Base-by-base conservation (phyloP, 2,329 filamentous ascomycete species). In the Pleurostoma richardsiae region DNA sequence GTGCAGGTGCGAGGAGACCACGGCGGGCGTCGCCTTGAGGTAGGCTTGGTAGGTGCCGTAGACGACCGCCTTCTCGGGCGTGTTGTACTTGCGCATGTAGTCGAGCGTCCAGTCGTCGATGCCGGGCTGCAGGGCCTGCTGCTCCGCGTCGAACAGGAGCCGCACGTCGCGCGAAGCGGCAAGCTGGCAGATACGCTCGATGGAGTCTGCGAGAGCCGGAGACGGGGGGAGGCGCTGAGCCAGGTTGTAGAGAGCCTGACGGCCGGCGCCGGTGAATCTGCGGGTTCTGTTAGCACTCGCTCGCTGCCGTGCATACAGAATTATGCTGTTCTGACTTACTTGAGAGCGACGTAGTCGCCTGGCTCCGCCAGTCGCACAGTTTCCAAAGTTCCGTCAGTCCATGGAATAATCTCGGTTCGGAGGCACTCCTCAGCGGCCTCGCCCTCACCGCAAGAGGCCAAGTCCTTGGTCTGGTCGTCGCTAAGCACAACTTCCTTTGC, bases 101-200 rank as follows among this genome's bases (percentile, higher is more conserved):
- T 77, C 69, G 43, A 94, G 66, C 4, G 85, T 88, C 86, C 90
- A 92, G 55, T 81, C 77, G 61, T 94, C 85, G 51, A 95, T 92
- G 6, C 89, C 89, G 5, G 77, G 71, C 67, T 95, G 88, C 30
- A 94, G 77, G 46, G 80, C 77, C 47, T 85, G 83, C 64, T 95
- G 89, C 67, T 96, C 91, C 2, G 90, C 91, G 52, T 95, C 89
- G 52, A 95, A 89, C 3, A 95, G 79, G 1, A 96, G 75, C 3
- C 81, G 77, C 3, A 95, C 81, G 28, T 84, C 81, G 44, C 84
- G 82, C 36, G 79, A 70, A 3, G 80, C 75, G 0, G 90, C 90
- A 11, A 86, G 77, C 41, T 83, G 72, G 67, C 90, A 95, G 53
- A 95, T 84, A 42, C 80, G 73, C 54, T 88, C 79, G 51, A 95